phyloP scores from a whole-genome alignment of 2,329 filamentous ascomycete genomes.

The Annulohypoxylon truncatum region DNA sequence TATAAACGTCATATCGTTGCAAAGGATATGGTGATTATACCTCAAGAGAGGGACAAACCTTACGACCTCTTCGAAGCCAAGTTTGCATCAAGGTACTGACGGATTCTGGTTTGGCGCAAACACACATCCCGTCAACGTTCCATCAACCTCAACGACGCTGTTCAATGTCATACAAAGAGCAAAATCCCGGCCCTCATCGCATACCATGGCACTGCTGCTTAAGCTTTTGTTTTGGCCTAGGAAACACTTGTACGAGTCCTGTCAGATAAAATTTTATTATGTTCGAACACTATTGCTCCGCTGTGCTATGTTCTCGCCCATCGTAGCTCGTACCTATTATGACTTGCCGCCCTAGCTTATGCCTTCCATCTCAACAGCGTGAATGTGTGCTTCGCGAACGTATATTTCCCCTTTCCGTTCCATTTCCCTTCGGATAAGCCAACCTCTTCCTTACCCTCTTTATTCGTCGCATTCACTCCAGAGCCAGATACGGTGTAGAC shows the following conservation, averaged over 20 bases:
- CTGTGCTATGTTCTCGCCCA: not conserved
- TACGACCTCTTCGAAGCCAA: not conserved
- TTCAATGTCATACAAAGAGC: not conserved
- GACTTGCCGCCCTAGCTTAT: not conserved
- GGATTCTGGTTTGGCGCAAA: not conserved
- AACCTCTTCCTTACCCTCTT: conserved; percentile 71
- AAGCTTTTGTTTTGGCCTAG: conserved; percentile 14
- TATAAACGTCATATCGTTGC: conserved; percentile 38
- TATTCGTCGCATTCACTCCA: conserved; percentile 70
- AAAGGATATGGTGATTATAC: not conserved
- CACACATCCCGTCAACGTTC: not conserved
- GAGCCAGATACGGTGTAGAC: conserved; percentile 73
- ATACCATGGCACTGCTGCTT: conserved; percentile 7
- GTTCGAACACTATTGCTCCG: conserved; percentile 1
- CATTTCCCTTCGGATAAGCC: conserved; percentile 70
- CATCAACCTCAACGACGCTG: not conserved
- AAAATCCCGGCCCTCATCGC: not conserved
- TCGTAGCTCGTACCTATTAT: not conserved
- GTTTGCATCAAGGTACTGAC: not conserved
- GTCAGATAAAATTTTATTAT: conserved; percentile 29
- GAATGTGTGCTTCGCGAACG: conserved; percentile 76
- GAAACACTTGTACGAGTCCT: conserved; percentile 7
- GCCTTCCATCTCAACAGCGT: conserved; percentile 69
- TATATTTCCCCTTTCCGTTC: conserved; percentile 71
- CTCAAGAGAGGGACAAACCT: not conserved